phyloP scores from a whole-genome alignment of 2,329 filamentous ascomycete genomes.

The Mariannaea elegans region DNA sequence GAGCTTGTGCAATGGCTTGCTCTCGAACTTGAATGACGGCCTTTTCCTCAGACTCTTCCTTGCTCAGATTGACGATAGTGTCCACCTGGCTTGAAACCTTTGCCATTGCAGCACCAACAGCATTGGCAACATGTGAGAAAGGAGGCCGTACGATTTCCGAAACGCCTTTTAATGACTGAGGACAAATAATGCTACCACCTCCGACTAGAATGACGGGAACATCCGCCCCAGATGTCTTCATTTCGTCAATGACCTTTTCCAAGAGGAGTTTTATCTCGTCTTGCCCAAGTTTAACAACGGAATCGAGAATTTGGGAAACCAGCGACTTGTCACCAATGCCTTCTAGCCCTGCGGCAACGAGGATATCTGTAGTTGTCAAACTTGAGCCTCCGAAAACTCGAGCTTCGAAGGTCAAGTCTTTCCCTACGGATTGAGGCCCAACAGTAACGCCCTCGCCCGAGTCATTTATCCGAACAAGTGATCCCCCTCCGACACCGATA shows the following conservation, averaged over 20 bases:
- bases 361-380: slow-evolving; percentile 58
- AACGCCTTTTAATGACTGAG: slow-evolving; percentile 47
- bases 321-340: slow-evolving; percentile 3
- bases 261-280: slow-evolving; percentile 52
- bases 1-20: slow-evolving; percentile 3
- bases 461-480: slow-evolving; percentile 46
- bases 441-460: slow-evolving; percentile 46
- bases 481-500: slow-evolving; percentile 50
- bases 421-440: slow-evolving; percentile 61
- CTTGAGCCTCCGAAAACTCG: slow-evolving; percentile 57
- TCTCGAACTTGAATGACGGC: slow-evolving; percentile 1
- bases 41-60: slow-evolving; percentile 1
- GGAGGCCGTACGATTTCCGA: slow-evolving; percentile 43
- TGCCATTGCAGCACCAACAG: slow-evolving; percentile 58
- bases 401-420: slow-evolving; percentile 55
- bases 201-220: slow-evolving; percentile 51
- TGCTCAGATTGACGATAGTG: slow-evolving; percentile 1
- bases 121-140: slow-evolving; percentile 54
- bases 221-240: slow-evolving; percentile 39
- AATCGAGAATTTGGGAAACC: not conserved
- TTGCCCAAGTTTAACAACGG: slow-evolving; percentile 40
- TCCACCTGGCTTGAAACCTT: slow-evolving; percentile 43
- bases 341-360: slow-evolving; percentile 53
- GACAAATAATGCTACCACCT: slow-evolving; percentile 54
- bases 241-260: slow-evolving; percentile 37